Percentiles rank a stretch among this genome's conserved stretches.
Conservation (phyloP, 2,329 filamentous ascomycete species). For the Chrysosporium queenslandicum region DNA sequence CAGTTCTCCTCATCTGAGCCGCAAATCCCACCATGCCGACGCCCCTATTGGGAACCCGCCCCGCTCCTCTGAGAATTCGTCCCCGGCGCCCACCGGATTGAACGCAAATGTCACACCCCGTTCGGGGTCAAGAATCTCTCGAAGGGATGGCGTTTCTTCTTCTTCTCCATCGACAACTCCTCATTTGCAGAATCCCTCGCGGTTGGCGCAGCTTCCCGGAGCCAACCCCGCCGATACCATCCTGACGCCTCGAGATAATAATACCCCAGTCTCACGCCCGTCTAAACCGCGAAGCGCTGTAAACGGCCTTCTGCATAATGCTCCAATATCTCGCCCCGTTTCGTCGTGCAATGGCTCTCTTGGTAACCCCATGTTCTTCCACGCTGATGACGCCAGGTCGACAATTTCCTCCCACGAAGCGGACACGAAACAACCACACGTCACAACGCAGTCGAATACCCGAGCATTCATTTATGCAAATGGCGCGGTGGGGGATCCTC, state of each 20-base stretch:
- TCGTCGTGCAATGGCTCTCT: constrained; percentile 29
- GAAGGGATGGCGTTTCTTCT: constrained; percentile 56
- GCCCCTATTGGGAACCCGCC: constrained; percentile 27
- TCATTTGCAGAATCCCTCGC: constrained; percentile 24
- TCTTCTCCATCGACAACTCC: constrained; percentile 51
- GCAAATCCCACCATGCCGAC: constrained; percentile 28
- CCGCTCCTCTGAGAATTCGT: constrained; percentile 39
- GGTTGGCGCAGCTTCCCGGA: constrained; percentile 14
- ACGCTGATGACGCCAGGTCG: constrained; percentile 66
- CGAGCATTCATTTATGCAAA: constrained; percentile 32
- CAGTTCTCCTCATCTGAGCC: constrained; percentile 22
- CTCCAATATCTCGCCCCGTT: constrained; percentile 24
- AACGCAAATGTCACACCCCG: constrained; percentile 66
- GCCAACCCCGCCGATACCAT: not conserved
- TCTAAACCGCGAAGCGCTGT: constrained; percentile 31
- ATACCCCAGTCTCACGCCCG: constrained; percentile 24
- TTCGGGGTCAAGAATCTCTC: constrained; percentile 61
- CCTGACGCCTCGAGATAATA: constrained; percentile 18
- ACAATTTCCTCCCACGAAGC: constrained; percentile 31
- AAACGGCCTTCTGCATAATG: constrained; percentile 26
- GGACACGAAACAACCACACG: constrained; percentile 20
- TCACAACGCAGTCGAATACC: constrained; percentile 20
- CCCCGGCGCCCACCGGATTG: constrained; percentile 44
- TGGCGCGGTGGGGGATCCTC: constrained; percentile 23
- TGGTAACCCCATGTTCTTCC: constrained; percentile 67